Percentiles rank a stretch among this genome's conserved stretches.
Conservation (phyloP, 441 rosid species). For the Syzygium malaccense region DNA sequence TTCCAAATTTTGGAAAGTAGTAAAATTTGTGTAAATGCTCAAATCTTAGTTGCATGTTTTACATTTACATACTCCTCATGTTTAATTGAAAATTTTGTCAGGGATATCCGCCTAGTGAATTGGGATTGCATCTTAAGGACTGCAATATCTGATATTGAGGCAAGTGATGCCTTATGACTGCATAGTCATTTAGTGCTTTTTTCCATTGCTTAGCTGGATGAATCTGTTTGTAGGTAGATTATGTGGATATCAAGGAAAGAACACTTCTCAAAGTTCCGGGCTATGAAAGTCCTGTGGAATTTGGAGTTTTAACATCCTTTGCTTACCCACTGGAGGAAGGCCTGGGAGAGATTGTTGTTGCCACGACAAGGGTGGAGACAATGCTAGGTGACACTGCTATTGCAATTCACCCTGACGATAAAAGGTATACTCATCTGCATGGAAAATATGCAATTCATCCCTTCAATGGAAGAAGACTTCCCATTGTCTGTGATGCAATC, state of each 20-base stretch:
- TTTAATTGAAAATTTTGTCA: slow-evolving; percentile 17
- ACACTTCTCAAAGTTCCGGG: slow-evolving; percentile 69
- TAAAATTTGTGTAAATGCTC: not conserved
- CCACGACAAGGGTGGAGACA: slow-evolving; percentile 95
- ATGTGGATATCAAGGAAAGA: slow-evolving; percentile 66
- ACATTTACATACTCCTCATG: not conserved
- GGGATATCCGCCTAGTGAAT: slow-evolving; percentile 80
- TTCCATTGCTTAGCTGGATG: slow-evolving; percentile 13
- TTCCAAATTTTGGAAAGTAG: not conserved
- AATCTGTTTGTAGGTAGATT: slow-evolving; percentile 52
- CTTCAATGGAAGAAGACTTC: slow-evolving; percentile 85
- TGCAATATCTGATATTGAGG: slow-evolving; percentile 92
- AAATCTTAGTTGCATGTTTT: not conserved
- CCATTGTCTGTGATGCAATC: slow-evolving; percentile 66
- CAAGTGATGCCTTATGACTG: slow-evolving; percentile 20
- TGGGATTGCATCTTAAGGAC: slow-evolving; percentile 88
- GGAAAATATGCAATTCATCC: slow-evolving; percentile 86
- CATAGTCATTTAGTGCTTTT: not conserved
- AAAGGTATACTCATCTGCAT: slow-evolving; percentile 76
- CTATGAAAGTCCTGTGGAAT: slow-evolving; percentile 72
- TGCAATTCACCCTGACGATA: slow-evolving; percentile 88
- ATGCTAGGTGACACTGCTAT: slow-evolving; percentile 99
- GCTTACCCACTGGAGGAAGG: slow-evolving; percentile 84
- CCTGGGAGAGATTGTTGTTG: slow-evolving; percentile 86
- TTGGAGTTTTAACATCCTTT: slow-evolving; percentile 90